A percentile compares a stretch with the other conserved stretches of the same genome.
Evolutionary conservation across 2,329 filamentous ascomycete species (phyloP).

Genomic region (Ascochyta clinopodiicola): DNA sequence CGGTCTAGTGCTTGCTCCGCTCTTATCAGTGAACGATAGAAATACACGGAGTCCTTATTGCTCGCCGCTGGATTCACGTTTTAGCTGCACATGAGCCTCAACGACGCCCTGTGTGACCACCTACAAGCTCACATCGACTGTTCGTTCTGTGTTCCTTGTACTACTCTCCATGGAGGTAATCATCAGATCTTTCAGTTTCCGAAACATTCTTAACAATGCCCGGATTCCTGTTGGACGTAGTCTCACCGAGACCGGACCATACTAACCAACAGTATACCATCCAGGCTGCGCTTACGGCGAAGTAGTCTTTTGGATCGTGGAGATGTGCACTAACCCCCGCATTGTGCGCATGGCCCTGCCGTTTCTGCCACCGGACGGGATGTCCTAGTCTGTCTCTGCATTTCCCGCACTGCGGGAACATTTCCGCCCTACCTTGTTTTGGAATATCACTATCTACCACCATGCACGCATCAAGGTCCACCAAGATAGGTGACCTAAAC

Average conservation of each 20-base stretch:
- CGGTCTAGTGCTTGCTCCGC: not conserved
- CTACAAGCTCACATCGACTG: not conserved
- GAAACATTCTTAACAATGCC: not conserved
- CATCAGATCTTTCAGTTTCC: not conserved
- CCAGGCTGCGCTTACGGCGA: not conserved
- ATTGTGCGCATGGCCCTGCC: not conserved
- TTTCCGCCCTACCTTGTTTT: conserved; percentile 8
- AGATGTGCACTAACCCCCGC: conserved; percentile 13
- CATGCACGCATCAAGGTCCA: conserved; percentile 1
- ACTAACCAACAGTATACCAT: not conserved
- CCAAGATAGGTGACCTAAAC: conserved; percentile 4
- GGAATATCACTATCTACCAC: conserved; percentile 12
- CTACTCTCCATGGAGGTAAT: not conserved
- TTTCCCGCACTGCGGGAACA: conserved; percentile 5
- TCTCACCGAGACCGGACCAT: not conserved
- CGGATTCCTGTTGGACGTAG: not conserved
- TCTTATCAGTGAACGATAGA: not conserved
- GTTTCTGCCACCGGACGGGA: not conserved
- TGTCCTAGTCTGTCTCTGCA: not conserved
- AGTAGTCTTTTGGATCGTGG: not conserved
- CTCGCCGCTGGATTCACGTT: not conserved
- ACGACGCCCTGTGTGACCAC: not conserved
- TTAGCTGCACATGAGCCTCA: not conserved
- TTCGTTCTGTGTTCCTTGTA: not conserved
- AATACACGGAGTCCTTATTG: not conserved